Evolutionary conservation across 2,329 filamentous ascomycete genomes (phyloP).

Genomic region (Alternaria solani): DNA sequence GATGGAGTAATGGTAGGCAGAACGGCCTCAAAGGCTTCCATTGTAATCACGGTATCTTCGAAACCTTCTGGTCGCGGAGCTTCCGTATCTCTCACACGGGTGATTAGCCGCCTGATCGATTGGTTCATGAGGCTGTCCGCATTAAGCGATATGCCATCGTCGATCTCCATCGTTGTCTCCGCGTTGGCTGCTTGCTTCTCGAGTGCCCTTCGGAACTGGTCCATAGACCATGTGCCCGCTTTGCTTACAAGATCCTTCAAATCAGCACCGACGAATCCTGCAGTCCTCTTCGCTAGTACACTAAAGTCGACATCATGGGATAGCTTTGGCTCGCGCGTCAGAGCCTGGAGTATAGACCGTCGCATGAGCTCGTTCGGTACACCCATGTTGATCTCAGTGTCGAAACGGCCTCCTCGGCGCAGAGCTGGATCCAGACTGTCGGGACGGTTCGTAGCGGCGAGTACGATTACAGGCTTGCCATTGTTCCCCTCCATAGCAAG

Average conservation of each 20-base stretch:
- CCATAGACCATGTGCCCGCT: slow-evolving; percentile 70
- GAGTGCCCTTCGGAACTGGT: slow-evolving; percentile 64
- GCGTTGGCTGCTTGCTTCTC: slow-evolving; percentile 48
- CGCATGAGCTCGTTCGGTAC: slow-evolving; percentile 83
- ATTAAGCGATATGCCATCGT: slow-evolving; percentile 41
- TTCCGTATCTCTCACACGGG: slow-evolving; percentile 59
- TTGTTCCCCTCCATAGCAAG: slow-evolving; percentile 75
- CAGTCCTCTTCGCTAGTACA: slow-evolving; percentile 80
- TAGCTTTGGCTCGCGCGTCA: slow-evolving; percentile 72
- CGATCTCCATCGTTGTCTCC: slow-evolving; percentile 62
- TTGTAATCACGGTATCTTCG: slow-evolving; percentile 65
- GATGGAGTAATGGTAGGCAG: slow-evolving; percentile 80
- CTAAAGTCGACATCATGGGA: slow-evolving; percentile 76
- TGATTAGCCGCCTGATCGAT: slow-evolving; percentile 57
- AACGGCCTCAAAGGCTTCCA: slow-evolving; percentile 76
- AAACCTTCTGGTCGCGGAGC: slow-evolving; percentile 62
- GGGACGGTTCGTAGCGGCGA: slow-evolving; percentile 89
- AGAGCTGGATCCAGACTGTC: slow-evolving; percentile 85
- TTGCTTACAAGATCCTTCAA: slow-evolving; percentile 75
- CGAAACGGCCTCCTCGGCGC: slow-evolving; percentile 77
- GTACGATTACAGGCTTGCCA: slow-evolving; percentile 82
- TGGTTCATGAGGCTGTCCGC: slow-evolving; percentile 26
- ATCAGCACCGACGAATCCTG: slow-evolving; percentile 93
- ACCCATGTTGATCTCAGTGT: slow-evolving; percentile 84
- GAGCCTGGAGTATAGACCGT: slow-evolving; percentile 77